These are phyloP conservation scores for Xylariaceae sp. DNA, from an alignment of 2,329 filamentous ascomycete genomes.

Conservation along the genomic window DNA sequence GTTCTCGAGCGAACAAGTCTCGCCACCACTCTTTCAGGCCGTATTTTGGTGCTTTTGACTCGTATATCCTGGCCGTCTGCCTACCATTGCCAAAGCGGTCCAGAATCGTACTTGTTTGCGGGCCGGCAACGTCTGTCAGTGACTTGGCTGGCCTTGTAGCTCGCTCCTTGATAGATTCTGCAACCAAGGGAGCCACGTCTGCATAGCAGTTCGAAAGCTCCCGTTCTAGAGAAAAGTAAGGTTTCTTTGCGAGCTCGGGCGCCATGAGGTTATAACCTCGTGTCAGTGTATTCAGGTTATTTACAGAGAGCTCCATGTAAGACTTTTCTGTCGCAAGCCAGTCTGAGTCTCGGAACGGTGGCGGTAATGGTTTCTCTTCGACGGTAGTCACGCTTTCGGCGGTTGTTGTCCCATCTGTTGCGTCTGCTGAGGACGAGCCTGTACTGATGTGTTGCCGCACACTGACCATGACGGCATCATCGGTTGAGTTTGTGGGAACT, in stretches of 20 bases:
- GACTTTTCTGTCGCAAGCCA: constrained; percentile 71
- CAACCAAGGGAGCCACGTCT: constrained; percentile 75
- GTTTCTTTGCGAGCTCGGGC: constrained; percentile 85
- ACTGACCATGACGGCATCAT: constrained; percentile 47
- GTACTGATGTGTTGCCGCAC: constrained; percentile 38
- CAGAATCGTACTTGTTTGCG: constrained; percentile 49
- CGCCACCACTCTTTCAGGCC: constrained; percentile 87
- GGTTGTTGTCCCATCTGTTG: not conserved
- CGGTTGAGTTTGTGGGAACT: constrained; percentile 44
- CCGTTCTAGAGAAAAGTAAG: constrained; percentile 79
- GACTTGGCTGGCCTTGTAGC: constrained; percentile 46
- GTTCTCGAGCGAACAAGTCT: constrained; percentile 57
- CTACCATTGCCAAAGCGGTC: constrained; percentile 53
- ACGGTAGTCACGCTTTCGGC: constrained; percentile 9
- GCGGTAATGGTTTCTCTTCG: constrained; percentile 38
- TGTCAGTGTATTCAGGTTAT: constrained; percentile 73
- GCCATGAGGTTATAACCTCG: constrained; percentile 95
- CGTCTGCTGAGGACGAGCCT: constrained; percentile 4
- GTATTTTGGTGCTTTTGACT: constrained; percentile 72
- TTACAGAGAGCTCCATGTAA: constrained; percentile 73
- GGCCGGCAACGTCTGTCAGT: constrained; percentile 39
- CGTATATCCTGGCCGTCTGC: constrained; percentile 60
- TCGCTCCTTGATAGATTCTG: constrained; percentile 67
- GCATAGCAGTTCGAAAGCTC: constrained; percentile 80
- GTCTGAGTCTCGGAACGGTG: constrained; percentile 71